phyloP scores from a whole-genome alignment of 2,329 filamentous ascomycete species.

The Pezicula neosporulosa region DNA sequence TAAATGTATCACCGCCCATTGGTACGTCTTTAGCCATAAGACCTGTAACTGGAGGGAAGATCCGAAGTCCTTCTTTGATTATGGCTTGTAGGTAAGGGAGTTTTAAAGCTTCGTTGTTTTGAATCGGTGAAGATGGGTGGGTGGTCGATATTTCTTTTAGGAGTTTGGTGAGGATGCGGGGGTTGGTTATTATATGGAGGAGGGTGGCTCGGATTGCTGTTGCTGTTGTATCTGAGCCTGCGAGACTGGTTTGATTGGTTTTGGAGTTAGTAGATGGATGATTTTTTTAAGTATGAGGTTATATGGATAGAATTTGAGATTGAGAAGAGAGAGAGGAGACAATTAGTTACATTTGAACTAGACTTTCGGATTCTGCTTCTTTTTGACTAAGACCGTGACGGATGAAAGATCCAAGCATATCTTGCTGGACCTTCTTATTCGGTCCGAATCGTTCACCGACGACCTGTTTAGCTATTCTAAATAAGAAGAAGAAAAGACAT shows the following conservation, averaged over 20 bases:
- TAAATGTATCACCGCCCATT: conserved; percentile 12
- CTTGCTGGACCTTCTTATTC: conserved; percentile 38
- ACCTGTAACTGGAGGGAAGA: conserved; percentile 39
- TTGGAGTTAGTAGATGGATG: not conserved
- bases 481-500: conserved; percentile 25
- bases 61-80: conserved; percentile 44
- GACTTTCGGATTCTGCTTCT: conserved; percentile 11
- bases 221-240: conserved; percentile 56
- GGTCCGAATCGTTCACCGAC: conserved; percentile 41
- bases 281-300: no score
- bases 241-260: conserved; percentile 29
- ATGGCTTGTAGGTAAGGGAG: conserved; percentile 47
- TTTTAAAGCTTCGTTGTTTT: conserved; percentile 32
- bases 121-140: conserved; percentile 6
- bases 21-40: conserved; percentile 14
- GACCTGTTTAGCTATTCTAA: conserved; percentile 39
- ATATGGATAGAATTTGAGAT: not conserved
- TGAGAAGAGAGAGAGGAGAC: not conserved
- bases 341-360: conserved; percentile 26
- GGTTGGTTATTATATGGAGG: conserved; percentile 13
- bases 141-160: conserved; percentile 9
- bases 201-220: conserved; percentile 39
- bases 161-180: conserved; percentile 6
- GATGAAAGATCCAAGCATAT: conserved; percentile 52
- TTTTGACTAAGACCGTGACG: conserved; percentile 30